Base-by-base conservation (phyloP, 441 rosid species). In the Dalechampia spathulata region DNA sequence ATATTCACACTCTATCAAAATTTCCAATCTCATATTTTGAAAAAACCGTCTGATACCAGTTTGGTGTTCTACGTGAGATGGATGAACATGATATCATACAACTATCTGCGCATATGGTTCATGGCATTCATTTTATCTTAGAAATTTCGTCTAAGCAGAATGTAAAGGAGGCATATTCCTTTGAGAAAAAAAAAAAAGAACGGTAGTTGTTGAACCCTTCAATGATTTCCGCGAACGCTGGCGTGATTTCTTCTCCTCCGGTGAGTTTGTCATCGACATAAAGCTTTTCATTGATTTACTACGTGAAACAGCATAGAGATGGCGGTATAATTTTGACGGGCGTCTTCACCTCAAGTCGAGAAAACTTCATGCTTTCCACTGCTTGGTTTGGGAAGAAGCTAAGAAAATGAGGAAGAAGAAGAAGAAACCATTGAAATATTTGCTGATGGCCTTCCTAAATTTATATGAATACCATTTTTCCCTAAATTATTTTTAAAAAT, bases 81-180 rank as follows among this genome's bases (percentile, higher is more conserved):
- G 49, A 13, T 19, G 30, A 14, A 49, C 9, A 14, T 39, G 39
- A 15, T 49, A 40, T 11, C 39, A 40, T 7, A 58, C 0, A 17
- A 26, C 54, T 0, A 8, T 49, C 20, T 37, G 47, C 13, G 22
- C 30, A 27, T 19, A n/a, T 12, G 27, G n/a, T 49, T 11, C 56
- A 19, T 14, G 2, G 39, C 49, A 60, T n/a, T 60, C 49, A 0
- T 60, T 41, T 60, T 60, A 1, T 23, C 55, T n/a, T n/a, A n/a
- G n/a, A n/a, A 22, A 49, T 30, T 41, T 60, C 63, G 9, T 51
- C 46, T 12, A 59, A 60, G 48, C 63, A 60, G 8, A 14, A 49
- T 0, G 16, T 5, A 14, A 56, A 60, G 40, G 39, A 6, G 1
- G 32, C 41, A 19, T 48, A 58, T 4, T 26, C 2, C 20, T 58